Percentiles rank a stretch among this genome's conserved stretches.
phyloP scores from a whole-genome alignment of 345 rosid genomes.

The Syzygium jambos region DNA sequence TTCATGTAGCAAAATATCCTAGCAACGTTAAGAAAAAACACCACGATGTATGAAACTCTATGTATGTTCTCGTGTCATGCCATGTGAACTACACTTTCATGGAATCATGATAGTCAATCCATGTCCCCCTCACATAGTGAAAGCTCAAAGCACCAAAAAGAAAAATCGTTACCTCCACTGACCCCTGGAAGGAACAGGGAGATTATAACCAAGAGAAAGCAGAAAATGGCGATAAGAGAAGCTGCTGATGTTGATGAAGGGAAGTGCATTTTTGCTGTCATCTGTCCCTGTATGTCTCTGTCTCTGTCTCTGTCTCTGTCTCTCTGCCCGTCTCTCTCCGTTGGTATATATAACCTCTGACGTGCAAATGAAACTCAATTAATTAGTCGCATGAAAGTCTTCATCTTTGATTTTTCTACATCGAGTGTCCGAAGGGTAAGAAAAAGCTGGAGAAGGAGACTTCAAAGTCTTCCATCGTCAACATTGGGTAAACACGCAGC shows the following conservation, averaged over 20 bases:
- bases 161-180: not conserved
- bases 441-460: not conserved
- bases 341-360: not conserved
- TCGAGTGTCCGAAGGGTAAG: too few species aligned
- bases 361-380: not conserved
- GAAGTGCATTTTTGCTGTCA: not conserved
- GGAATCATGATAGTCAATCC: rapidly evolving
- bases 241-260: not conserved
- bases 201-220: not conserved
- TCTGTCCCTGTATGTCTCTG: not conserved
- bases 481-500: not conserved
- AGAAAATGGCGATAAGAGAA: not conserved
- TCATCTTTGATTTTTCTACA: not conserved
- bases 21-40: not conserved
- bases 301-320: too few species aligned
- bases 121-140: not conserved
- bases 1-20: rapidly evolving
- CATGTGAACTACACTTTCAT: not conserved
- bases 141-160: not conserved
- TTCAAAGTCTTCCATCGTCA: not conserved
- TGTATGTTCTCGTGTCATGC: not conserved
- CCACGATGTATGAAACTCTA: not conserved
- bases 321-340: too few species aligned
- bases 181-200: not conserved
- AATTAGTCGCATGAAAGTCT: not conserved